phyloP scores from a whole-genome alignment of 169 alveolate genomes.

The Cryptosporidium tyzzeri region DNA sequence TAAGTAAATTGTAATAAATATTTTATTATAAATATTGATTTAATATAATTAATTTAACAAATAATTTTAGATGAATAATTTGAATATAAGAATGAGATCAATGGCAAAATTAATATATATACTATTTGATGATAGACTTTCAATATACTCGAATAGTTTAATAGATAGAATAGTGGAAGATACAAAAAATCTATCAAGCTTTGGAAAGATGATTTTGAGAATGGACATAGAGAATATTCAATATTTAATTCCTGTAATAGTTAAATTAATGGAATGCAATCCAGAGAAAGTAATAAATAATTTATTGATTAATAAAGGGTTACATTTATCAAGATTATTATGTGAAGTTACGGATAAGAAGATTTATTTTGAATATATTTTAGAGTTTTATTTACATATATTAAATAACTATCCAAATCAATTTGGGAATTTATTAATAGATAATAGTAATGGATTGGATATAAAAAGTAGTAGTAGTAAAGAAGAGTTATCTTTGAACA shows the following conservation, averaged over 20 bases:
- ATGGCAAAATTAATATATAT: constrained; percentile 18
- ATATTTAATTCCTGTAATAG: constrained; percentile 3
- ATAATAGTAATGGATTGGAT: background rate
- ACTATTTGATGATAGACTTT: constrained; percentile 32
- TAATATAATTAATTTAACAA: background rate
- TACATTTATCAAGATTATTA: constrained; percentile 21
- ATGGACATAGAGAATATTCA: constrained; percentile 1
- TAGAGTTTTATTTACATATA: constrained; percentile 48
- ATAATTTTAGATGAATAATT: background rate
- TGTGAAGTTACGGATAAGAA: constrained; percentile 3
- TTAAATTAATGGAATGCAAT: constrained; percentile 35
- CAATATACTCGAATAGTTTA: constrained; percentile 34
- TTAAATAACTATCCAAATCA: background rate
- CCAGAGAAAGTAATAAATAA: constrained; percentile 24
- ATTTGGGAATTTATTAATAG: constrained; percentile 8
- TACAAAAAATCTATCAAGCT: background rate
- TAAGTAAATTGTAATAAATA: constrained; percentile 5
- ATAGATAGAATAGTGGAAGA: constrained; percentile 22
- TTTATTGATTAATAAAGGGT: background rate
- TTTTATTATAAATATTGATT: background rate
- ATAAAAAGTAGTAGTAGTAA: background rate
- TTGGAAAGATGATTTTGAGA: constrained; percentile 1
- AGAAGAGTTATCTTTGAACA: constrained; percentile 2
- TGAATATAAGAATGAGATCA: constrained; percentile 19
- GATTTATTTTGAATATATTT: constrained; percentile 4